Conservation (phyloP, 2,329 filamentous ascomycete genomes). For the Drechslerella stenobrocha region DNA sequence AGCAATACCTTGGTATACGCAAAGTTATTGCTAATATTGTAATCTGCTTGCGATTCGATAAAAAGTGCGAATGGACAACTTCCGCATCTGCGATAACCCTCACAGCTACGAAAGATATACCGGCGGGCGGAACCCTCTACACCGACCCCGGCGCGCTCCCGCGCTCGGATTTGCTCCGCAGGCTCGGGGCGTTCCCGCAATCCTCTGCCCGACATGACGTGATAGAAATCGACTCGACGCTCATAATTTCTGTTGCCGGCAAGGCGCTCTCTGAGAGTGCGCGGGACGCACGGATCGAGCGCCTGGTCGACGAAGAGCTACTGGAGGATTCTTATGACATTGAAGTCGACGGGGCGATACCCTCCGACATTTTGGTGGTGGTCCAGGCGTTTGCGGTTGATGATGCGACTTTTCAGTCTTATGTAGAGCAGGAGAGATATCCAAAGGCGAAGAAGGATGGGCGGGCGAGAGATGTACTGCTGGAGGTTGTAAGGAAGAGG, state of each 20-base stretch:
- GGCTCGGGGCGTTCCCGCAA: slow-evolving; percentile 84
- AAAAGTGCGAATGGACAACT: slow-evolving; percentile 54
- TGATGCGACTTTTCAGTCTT: slow-evolving; percentile 29
- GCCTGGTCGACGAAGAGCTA: slow-evolving; percentile 58
- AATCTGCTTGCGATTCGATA: slow-evolving; percentile 58
- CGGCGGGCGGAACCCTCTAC: slow-evolving; percentile 73
- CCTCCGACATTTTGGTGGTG: slow-evolving; percentile 35
- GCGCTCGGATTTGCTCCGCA: slow-evolving; percentile 76
- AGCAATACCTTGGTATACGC: slow-evolving; percentile 7
- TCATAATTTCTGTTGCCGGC: slow-evolving; percentile 58
- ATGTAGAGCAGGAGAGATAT: slow-evolving; percentile 24
- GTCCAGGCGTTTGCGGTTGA: slow-evolving; percentile 35
- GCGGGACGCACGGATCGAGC: slow-evolving; percentile 56
- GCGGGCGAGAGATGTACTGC: slow-evolving; percentile 53
- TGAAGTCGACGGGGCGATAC: slow-evolving; percentile 56
- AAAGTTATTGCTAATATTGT: no score
- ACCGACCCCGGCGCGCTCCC: slow-evolving; percentile 89
- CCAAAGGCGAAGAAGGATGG: slow-evolving; percentile 45
- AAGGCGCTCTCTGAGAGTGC: slow-evolving; percentile 54
- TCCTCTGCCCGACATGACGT: slow-evolving; percentile 80
- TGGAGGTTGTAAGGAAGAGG: slow-evolving; percentile 54
- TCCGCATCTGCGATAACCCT: slow-evolving; percentile 68
- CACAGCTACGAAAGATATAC: slow-evolving; percentile 70
- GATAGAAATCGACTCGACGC: slow-evolving; percentile 70
- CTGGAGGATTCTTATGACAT: slow-evolving; percentile 76